Percentiles rank a stretch among this genome's conserved stretches.
Conservation (phyloP, 352 stramenopile species). For the Phytophthora capsici region DNA sequence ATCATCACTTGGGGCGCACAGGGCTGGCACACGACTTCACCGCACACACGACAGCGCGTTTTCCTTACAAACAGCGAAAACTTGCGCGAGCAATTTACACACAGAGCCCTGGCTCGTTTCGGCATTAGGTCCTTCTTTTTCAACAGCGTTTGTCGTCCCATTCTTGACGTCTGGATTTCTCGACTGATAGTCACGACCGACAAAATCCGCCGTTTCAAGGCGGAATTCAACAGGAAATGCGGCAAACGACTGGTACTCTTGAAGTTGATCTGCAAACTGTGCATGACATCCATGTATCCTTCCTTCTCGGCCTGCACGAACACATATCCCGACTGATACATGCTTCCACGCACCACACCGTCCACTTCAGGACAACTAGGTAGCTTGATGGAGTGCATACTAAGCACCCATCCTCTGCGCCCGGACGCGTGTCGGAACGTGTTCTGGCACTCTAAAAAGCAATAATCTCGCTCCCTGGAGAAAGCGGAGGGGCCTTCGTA, state of each 20-base stretch:
- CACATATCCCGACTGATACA: slow-evolving; percentile 85
- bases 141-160: slow-evolving; percentile 65
- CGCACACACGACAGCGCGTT: slow-evolving; percentile 73
- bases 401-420: slow-evolving; percentile 75
- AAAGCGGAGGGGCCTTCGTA: slow-evolving; percentile 66
- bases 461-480: slow-evolving; percentile 71
- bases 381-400: slow-evolving; percentile 87
- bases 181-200: slow-evolving; percentile 69
- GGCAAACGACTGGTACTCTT: slow-evolving; percentile 72
- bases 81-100: slow-evolving; percentile 64
- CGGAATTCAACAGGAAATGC: slow-evolving; percentile 68
- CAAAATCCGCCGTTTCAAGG: slow-evolving; percentile 67
- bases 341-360: slow-evolving; percentile 74
- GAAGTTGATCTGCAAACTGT: slow-evolving; percentile 88
- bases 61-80: slow-evolving; percentile 81
- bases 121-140: slow-evolving; percentile 73
- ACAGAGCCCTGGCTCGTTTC: slow-evolving; percentile 62
- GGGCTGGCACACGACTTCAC: slow-evolving; percentile 76
- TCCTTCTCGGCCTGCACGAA: slow-evolving; percentile 80
- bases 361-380: slow-evolving; percentile 74
- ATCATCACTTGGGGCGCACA: slow-evolving; percentile 69
- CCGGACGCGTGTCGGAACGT: slow-evolving; percentile 78
- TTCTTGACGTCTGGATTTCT: slow-evolving; percentile 66
- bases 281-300: slow-evolving; percentile 87
- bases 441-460: slow-evolving; percentile 81